A percentile compares a stretch with the other conserved stretches of the same genome.
These are phyloP conservation scores for Ziziphus jujuba DNA, from an alignment of 306 rosid genomes.

Conservation along the genomic window DNA sequence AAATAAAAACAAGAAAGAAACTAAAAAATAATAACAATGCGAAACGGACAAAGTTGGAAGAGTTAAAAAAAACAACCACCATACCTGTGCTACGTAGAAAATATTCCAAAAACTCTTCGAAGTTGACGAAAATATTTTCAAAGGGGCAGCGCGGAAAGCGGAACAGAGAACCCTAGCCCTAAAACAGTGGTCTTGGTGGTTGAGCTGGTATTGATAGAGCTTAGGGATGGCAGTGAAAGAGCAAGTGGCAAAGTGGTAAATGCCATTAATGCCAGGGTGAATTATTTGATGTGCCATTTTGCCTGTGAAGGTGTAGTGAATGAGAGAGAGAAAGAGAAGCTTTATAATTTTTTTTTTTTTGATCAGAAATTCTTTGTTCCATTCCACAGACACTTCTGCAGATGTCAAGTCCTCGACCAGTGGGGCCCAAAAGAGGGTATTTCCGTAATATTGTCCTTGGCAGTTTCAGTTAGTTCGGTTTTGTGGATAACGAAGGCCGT, in stretches of 20 bases:
- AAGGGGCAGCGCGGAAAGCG: slow-evolving; percentile 42
- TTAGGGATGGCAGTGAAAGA: slow-evolving; percentile 4
- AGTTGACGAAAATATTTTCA: slow-evolving; percentile 31
- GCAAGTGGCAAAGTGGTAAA: slow-evolving; percentile 56
- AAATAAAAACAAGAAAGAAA: slow-evolving; percentile 6
- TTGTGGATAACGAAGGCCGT: not conserved
- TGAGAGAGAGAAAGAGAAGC: not conserved
- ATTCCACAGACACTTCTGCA: slow-evolving; percentile 1
- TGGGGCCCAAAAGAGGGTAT: slow-evolving; percentile 26
- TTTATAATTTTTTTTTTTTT: not conserved
- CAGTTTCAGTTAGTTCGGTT: slow-evolving; percentile 33
- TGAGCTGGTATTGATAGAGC: slow-evolving; percentile 25
- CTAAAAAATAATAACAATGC: slow-evolving; percentile 23
- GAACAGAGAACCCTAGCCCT: slow-evolving; percentile 33
- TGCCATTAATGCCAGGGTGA: slow-evolving; percentile 36
- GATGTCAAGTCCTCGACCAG: slow-evolving; percentile 27
- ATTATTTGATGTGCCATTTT: slow-evolving; percentile 29
- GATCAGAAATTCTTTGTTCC: slow-evolving; percentile 35
- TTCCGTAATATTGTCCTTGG: not conserved
- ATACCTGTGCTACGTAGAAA: slow-evolving; percentile 26
- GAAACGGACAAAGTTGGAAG: slow-evolving; percentile 60
- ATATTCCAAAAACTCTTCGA: slow-evolving; percentile 22
- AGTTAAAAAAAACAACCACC: slow-evolving; percentile 12
- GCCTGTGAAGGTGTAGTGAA: slow-evolving; percentile 28
- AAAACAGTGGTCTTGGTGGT: slow-evolving; percentile 30